Conservation (phyloP, 352 stramenopile genomes). For the Phytophthora tubulina region DNA sequence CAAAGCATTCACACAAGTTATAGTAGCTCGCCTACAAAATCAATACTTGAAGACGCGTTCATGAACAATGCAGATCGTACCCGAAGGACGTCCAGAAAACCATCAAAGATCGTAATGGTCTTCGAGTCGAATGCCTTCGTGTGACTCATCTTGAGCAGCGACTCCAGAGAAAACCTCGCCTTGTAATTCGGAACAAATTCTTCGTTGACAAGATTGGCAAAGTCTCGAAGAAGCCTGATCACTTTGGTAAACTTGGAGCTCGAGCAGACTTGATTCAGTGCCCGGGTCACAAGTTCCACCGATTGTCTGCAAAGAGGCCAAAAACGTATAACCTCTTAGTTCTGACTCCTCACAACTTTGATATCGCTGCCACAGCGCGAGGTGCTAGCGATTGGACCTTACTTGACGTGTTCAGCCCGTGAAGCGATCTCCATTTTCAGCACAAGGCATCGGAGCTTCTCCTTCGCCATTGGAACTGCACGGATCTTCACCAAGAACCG, state of each 20-base stretch:
- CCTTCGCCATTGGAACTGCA: conserved; percentile 30
- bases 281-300: conserved; percentile 37
- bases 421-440: conserved; percentile 40
- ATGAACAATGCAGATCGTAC: conserved; percentile 18
- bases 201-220: conserved; percentile 39
- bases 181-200: conserved; percentile 26
- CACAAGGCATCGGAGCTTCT: conserved; percentile 42
- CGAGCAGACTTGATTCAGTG: conserved; percentile 41
- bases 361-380: not conserved
- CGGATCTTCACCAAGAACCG: conserved; percentile 42
- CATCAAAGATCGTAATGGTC: conserved; percentile 30
- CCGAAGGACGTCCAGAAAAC: conserved; percentile 31
- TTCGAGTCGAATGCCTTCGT: conserved; percentile 37
- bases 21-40: not conserved
- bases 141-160: conserved; percentile 26
- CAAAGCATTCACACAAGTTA: conserved; percentile 11
- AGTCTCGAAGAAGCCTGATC: conserved; percentile 36
- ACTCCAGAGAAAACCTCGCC: conserved; percentile 38
- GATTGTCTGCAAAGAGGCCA: conserved; percentile 26
- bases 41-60: not conserved
- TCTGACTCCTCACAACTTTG: not conserved
- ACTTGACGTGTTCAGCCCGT: conserved; percentile 39
- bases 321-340: conserved; percentile 1
- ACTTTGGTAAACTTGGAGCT: conserved; percentile 33
- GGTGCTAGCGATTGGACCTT: not conserved